Evolutionary conservation across 495 filamentous ascomycete species (phyloP).

Genomic region (Chlorociboria aeruginascens): DNA sequence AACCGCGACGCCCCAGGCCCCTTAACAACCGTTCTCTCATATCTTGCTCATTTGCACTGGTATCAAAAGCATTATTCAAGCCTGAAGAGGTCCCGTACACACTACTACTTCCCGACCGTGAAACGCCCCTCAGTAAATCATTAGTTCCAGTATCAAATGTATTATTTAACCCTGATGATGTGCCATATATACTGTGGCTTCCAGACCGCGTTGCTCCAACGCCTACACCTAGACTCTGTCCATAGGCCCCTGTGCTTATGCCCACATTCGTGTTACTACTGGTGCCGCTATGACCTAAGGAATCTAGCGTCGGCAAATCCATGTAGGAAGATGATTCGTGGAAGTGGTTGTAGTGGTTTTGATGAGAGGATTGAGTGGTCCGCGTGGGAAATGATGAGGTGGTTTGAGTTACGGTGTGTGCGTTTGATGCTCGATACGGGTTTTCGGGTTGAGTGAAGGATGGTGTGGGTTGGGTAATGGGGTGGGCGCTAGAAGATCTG

Average conservation of each 20-base stretch:
- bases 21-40: conserved; percentile 15
- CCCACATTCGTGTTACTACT: conserved; percentile 3
- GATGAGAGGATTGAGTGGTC: conserved; percentile 39
- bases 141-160: conserved; percentile 6
- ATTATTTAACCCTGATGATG: conserved; percentile 7
- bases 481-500: conserved; percentile 7
- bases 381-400: conserved; percentile 9
- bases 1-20: conserved; percentile 12
- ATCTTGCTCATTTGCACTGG: conserved; percentile 12
- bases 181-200: conserved; percentile 13
- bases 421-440: conserved; percentile 20
- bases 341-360: conserved; percentile 23
- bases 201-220: conserved; percentile 9
- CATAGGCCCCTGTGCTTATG: conserved; percentile 10
- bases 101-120: conserved; percentile 5
- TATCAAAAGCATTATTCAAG: conserved; percentile 3
- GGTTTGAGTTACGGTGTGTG: conserved; percentile 21
- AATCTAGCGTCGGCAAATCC: conserved; percentile 28
- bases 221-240: conserved; percentile 9
- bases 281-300: conserved; percentile 25
- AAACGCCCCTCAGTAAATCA: conserved; percentile 10
- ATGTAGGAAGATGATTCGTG: conserved; percentile 14
- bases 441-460: conserved; percentile 21
- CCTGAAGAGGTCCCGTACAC: conserved; percentile 13
- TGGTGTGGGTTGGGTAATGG: conserved; percentile 13